A percentile compares a stretch with the other conserved stretches of the same genome.
Evolutionary conservation across 2,329 filamentous ascomycete genomes (phyloP).

Genomic region (Alternaria sp.): DNA sequence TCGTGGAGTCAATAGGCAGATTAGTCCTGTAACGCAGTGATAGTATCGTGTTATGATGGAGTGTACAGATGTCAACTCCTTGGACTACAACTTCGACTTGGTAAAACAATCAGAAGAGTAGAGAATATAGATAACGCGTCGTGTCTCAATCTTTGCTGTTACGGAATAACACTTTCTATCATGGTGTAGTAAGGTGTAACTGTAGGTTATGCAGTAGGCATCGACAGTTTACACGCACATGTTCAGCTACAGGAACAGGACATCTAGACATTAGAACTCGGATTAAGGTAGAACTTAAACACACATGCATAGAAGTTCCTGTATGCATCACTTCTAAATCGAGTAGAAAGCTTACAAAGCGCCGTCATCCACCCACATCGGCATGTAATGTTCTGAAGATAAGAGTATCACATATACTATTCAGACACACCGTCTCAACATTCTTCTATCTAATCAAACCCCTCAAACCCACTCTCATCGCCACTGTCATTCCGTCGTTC

Average conservation of each 20-base stretch:
- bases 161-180: background rate
- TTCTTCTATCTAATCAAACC: slow-evolving; percentile 50
- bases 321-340: background rate
- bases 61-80: background rate
- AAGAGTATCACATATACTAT: too few relatives aligned
- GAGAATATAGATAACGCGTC: background rate
- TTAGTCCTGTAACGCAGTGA: background rate
- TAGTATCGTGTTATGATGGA: background rate
- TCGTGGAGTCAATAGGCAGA: background rate
- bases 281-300: background rate
- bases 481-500: background rate
- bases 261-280: background rate
- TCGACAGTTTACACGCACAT: background rate
- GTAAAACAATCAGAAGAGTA: background rate
- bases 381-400: background rate
- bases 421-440: too few relatives aligned
- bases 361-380: background rate
- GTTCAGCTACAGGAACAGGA: background rate
- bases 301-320: background rate
- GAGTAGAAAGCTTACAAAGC: background rate
- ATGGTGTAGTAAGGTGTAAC: background rate
- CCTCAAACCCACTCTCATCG: slow-evolving; percentile 43
- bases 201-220: background rate
- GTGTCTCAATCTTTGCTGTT: background rate
- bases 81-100: background rate